These are phyloP conservation scores for Clonostachys solani DNA, from an alignment of 2,329 filamentous ascomycete species.

Conservation along the genomic window DNA sequence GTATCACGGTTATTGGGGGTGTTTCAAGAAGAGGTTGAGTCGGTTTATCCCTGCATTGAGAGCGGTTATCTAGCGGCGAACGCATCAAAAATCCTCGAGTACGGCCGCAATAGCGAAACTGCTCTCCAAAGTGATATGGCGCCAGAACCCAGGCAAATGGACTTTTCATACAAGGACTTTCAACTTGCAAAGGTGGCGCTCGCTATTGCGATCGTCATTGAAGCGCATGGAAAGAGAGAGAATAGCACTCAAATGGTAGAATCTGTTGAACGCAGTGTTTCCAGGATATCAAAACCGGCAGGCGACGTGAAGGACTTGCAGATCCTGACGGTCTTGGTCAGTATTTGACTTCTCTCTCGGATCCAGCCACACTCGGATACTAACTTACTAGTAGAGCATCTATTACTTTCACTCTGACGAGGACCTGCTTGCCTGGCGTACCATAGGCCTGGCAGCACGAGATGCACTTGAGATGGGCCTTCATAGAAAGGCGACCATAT, in stretches of 20 bases:
- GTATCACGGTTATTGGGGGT: constrained; percentile 22
- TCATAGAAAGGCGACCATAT: constrained; percentile 36
- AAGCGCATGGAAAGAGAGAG: constrained; percentile 22
- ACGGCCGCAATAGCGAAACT: constrained; percentile 8
- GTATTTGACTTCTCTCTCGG: background rate
- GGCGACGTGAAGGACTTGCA: constrained; percentile 26
- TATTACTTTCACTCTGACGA: constrained; percentile 41
- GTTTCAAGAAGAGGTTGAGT: constrained; percentile 33
- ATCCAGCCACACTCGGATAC: background rate
- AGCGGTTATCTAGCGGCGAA: constrained; percentile 15
- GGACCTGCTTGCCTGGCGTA: constrained; percentile 42
- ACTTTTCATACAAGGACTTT: constrained; percentile 15
- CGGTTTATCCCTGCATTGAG: constrained; percentile 26
- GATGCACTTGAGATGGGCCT: constrained; percentile 43
- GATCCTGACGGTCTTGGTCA: constrained; percentile 20
- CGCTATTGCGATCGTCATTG: constrained; percentile 22
- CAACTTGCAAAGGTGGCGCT: constrained; percentile 25
- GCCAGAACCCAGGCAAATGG: background rate
- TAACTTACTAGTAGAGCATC: constrained; percentile 20
- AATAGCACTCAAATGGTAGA: constrained; percentile 17
- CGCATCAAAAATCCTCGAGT: constrained; percentile 16
- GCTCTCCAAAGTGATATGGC: background rate
- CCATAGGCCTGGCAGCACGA: constrained; percentile 39
- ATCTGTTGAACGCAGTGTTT: constrained; percentile 18
- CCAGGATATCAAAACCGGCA: constrained; percentile 17